Percentiles rank a stretch among this genome's conserved stretches.
Evolutionary conservation across 2,329 filamentous ascomycete species (phyloP).

Genomic region (Gyromitra esculenta): DNA sequence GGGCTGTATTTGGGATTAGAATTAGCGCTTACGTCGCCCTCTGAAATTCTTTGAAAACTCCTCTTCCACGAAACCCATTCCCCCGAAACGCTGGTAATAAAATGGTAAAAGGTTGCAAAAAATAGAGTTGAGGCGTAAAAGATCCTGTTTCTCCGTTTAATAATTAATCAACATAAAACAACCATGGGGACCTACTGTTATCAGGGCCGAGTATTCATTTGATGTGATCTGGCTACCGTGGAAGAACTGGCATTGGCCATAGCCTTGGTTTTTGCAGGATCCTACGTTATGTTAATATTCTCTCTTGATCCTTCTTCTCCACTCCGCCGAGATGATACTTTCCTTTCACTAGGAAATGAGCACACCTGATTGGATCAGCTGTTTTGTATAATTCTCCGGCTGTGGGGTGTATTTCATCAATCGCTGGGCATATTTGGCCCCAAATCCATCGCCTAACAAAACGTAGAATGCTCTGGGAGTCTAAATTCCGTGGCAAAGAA

Average conservation of each 20-base stretch:
- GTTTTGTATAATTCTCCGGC: conserved; percentile 9
- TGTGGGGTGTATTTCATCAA: conserved; percentile 24
- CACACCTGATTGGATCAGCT: conserved; percentile 3
- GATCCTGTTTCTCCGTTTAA: conserved; percentile 8
- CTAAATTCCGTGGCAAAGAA: neutral
- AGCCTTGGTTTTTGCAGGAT: neutral
- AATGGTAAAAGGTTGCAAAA: conserved; percentile 30
- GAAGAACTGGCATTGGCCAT: conserved; percentile 3
- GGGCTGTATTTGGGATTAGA: neutral
- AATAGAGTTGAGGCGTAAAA: conserved; percentile 25
- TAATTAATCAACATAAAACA: neutral
- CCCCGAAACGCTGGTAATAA: conserved; percentile 12
- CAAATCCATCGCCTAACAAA: conserved; percentile 11
- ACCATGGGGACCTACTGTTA: neutral
- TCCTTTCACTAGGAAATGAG: conserved; percentile 14
- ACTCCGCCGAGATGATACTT: neutral
- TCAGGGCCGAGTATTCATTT: conserved; percentile 5
- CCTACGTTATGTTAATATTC: conserved; percentile 17
- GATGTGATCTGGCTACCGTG: conserved; percentile 25
- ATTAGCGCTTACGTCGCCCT: neutral
- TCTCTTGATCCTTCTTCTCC: neutral
- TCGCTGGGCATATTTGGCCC: conserved; percentile 1
- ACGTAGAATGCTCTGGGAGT: neutral
- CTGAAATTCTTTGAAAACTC: neutral
- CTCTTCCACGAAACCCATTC: neutral